Conservation (phyloP, 1,139 yeast genomes). For the Candida sanyaensis region DNA sequence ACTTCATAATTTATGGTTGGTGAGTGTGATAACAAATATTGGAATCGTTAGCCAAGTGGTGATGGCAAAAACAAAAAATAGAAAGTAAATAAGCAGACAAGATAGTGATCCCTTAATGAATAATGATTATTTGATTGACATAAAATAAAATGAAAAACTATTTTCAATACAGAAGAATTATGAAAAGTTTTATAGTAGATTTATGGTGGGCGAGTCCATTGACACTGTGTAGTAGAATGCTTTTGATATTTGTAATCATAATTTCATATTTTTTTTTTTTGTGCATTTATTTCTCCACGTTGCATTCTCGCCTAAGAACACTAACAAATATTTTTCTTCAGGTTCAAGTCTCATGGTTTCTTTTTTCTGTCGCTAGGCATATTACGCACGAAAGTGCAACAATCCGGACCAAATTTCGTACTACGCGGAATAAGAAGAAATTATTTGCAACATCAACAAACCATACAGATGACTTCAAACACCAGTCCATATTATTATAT, state of each 20-base stretch:
- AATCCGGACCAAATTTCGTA: too few relatives aligned
- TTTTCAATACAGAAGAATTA: neutral
- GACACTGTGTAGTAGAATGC: neutral
- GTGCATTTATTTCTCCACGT: conserved; percentile 1
- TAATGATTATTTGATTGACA: too few relatives aligned
- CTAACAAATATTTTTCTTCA: too few relatives aligned
- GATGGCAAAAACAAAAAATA: neutral
- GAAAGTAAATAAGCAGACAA: too few relatives aligned
- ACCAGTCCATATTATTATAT: neutral
- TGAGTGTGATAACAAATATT: neutral
- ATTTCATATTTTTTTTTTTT: neutral
- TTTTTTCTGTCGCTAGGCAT: too few relatives aligned
- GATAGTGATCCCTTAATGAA: too few relatives aligned
- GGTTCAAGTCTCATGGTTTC: too few relatives aligned
- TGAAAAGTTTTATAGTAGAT: neutral
- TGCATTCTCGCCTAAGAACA: neutral
- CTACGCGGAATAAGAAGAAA: too few relatives aligned
- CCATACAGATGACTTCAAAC: neutral
- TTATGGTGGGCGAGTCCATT: too few relatives aligned
- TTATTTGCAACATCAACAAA: neutral
- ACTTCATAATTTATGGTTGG: conserved; percentile 26
- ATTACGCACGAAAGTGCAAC: too few relatives aligned
- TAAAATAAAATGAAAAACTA: too few relatives aligned
- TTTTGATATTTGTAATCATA: neutral
- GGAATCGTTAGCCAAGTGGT: neutral